phyloP scores from a whole-genome alignment of 2,329 filamentous ascomycete species.

The Beauveria asiatica region DNA sequence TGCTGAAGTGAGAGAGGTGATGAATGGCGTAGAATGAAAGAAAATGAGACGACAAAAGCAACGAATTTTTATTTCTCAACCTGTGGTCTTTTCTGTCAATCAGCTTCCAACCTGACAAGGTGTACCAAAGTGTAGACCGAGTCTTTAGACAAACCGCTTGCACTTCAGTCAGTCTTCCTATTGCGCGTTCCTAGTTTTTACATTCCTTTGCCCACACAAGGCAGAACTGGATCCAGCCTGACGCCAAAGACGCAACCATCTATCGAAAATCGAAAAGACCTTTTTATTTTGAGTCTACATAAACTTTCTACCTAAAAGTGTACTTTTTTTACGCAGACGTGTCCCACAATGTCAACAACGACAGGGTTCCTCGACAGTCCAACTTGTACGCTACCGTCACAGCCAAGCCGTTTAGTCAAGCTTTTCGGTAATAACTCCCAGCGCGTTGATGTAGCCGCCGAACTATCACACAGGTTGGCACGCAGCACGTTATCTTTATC shows the following conservation, averaged over 20 bases:
- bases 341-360: background rate
- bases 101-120: too few relatives aligned
- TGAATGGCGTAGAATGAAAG: too few relatives aligned
- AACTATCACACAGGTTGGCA: background rate
- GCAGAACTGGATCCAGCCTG: background rate
- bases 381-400: background rate
- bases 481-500: background rate
- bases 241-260: background rate
- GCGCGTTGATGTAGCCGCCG: background rate
- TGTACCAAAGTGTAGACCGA: too few relatives aligned
- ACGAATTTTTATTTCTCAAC: rapidly evolving
- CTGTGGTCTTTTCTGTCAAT: too few relatives aligned
- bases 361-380: background rate
- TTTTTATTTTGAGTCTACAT: background rate
- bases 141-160: too few relatives aligned
- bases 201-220: background rate
- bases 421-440: background rate
- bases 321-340: background rate
- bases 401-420: background rate
- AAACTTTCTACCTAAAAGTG: background rate
- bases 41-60: too few relatives aligned
- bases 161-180: too few relatives aligned
- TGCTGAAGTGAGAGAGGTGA: too few relatives aligned
- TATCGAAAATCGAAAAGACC: background rate
- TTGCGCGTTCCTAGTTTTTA: too few relatives aligned